Evolutionary conservation across 1,284 basidiomycete genomes (phyloP).

Genomic region (Irpex rosettiformis): DNA sequence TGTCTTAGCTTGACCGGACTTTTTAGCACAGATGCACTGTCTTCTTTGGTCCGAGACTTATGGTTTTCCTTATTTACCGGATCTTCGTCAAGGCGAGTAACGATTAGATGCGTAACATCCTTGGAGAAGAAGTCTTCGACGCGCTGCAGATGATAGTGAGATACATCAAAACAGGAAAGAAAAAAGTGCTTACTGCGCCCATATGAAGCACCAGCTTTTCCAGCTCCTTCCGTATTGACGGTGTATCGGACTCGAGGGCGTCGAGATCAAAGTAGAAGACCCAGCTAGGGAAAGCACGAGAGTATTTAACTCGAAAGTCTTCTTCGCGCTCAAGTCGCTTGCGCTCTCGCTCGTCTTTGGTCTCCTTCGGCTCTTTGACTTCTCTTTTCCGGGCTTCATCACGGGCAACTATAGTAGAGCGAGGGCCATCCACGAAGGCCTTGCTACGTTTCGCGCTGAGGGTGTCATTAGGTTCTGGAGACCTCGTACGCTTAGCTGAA

Average conservation of each 20-base stretch:
- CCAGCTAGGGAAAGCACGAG: constrained; percentile 79
- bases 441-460: constrained; percentile 33
- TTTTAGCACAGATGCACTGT: constrained; percentile 33
- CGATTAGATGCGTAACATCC: constrained; percentile 85
- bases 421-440: constrained; percentile 24
- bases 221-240: constrained; percentile 43
- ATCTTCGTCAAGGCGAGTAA: constrained; percentile 38
- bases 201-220: constrained; percentile 58
- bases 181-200: constrained; percentile 66
- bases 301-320: constrained; percentile 84
- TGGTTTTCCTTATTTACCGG: constrained; percentile 64
- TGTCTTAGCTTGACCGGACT: constrained; percentile 66
- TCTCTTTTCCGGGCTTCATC: constrained; percentile 26
- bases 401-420: constrained; percentile 22
- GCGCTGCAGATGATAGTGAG: constrained; percentile 38
- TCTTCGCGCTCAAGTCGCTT: constrained; percentile 50
- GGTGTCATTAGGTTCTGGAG: constrained; percentile 51
- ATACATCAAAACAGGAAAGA: constrained; percentile 7
- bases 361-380: constrained; percentile 24
- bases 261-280: constrained; percentile 84
- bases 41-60: constrained; percentile 29
- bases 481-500: constrained; percentile 55
- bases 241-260: constrained; percentile 47
- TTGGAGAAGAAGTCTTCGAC: constrained; percentile 87
- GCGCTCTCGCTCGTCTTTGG: constrained; percentile 38